A percentile compares a stretch with the other conserved stretches of the same genome.
These are phyloP conservation scores for Trypethelium eluteriae DNA, from an alignment of 495 filamentous ascomycete species.

Conservation along the genomic window DNA sequence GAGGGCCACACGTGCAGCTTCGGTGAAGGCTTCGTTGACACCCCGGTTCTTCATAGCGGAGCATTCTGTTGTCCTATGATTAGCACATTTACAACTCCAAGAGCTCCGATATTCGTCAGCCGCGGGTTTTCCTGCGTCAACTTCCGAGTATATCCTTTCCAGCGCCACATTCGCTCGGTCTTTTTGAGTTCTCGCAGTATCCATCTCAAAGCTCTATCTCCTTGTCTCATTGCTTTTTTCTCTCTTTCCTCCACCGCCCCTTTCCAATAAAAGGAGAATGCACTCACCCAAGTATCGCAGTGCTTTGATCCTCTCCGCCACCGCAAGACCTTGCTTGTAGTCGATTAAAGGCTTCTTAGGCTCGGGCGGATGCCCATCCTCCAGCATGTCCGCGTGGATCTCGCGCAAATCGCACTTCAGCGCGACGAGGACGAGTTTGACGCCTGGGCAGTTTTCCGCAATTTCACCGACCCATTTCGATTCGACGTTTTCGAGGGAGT, in stretches of 20 bases:
- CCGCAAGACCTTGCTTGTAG: conserved; percentile 87
- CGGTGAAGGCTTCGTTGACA: conserved; percentile 96
- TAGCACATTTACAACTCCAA: neutral
- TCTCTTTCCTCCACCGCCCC: neutral
- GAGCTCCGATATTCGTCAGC: neutral
- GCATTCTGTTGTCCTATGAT: conserved; percentile 56
- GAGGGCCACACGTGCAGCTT: conserved; percentile 92
- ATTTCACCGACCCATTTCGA: conserved; percentile 98
- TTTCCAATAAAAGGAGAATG: neutral
- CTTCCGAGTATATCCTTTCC: too few species aligned
- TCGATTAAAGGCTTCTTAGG: conserved; percentile 68
- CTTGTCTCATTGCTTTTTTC: neutral
- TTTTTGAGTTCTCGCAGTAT: neutral
- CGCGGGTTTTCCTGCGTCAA: too few species aligned
- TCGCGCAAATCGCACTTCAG: conserved; percentile 95
- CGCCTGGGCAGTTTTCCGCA: conserved; percentile 89
- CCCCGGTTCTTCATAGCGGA: conserved; percentile 95
- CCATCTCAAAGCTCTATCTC: neutral
- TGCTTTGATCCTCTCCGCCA: conserved; percentile 80
- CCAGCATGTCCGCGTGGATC: conserved; percentile 50
- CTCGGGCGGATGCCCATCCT: conserved; percentile 43
- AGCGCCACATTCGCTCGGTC: too few species aligned
- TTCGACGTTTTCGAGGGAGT: conserved; percentile 96
- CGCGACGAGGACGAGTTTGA: conserved; percentile 90
- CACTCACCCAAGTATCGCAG: conserved; percentile 76